Evolutionary conservation across 2,329 filamentous ascomycete genomes (phyloP).

Genomic region (Arthrobotrys pseudoclavata): DNA sequence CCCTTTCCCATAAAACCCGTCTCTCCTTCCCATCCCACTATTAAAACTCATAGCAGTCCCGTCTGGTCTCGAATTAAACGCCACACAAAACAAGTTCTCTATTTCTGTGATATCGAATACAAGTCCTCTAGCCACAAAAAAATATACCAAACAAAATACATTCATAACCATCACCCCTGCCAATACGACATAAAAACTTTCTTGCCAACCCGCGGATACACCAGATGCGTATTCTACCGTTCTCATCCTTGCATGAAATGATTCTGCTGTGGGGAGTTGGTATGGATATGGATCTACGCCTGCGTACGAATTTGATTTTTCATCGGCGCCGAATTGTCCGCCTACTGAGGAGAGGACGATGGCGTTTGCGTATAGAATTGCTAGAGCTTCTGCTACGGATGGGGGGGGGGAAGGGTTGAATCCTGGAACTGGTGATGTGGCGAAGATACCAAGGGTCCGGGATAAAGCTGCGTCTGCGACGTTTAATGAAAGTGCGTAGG

Average conservation of each 20-base stretch:
- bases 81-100: conserved; percentile 56
- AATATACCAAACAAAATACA: conserved; percentile 69
- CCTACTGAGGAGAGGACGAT: conserved; percentile 74
- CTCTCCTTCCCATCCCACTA: conserved; percentile 6
- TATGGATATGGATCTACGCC: conserved; percentile 63
- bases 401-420: conserved; percentile 74
- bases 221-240: conserved; percentile 80
- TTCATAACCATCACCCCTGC: conserved; percentile 77
- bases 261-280: conserved; percentile 66
- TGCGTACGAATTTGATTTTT: conserved; percentile 63
- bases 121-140: conserved; percentile 43
- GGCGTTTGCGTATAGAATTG: conserved; percentile 77
- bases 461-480: conserved; percentile 47
- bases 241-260: conserved; percentile 75
- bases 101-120: conserved; percentile 57
- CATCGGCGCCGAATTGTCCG: conserved; percentile 70
- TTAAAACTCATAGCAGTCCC: conserved; percentile 3
- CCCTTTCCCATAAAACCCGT: conserved; percentile 48
- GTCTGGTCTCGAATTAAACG: conserved; percentile 41
- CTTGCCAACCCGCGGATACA: conserved; percentile 73
- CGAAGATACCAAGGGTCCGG: conserved; percentile 50
- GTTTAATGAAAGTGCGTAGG: conserved; percentile 54
- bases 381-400: conserved; percentile 79
- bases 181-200: conserved; percentile 77
- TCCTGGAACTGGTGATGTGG: conserved; percentile 34